Base-by-base conservation (phyloP, 2,329 filamentous ascomycete species). In the Trichophyton rubrum region DNA sequence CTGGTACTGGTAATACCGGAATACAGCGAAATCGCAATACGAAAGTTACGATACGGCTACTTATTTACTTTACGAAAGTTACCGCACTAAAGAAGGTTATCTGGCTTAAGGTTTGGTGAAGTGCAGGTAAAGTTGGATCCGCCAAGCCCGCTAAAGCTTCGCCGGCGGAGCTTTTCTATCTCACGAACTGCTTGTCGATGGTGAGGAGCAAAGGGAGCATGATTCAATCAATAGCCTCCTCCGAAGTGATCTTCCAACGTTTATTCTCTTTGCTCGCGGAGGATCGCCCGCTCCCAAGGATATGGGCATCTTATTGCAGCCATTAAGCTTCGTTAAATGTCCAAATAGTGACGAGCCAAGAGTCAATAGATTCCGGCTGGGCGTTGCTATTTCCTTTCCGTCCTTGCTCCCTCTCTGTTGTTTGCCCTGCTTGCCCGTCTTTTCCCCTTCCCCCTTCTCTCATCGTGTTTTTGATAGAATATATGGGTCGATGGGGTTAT, bases 301-400 rank as follows among this genome's bases (percentile, higher is more conserved):
- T 27, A 55, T 55, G 51, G 51, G 2, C 13, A 55, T 35, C n/a
- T 24, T 33, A 55, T 55, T 55, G 51, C 27, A 35, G n/a, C 27
- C 33, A 33, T 55, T 55, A 55, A 55, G 51, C 51, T 55, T 55
- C 51, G 30, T 35, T 55, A 55, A 55, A 35, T 55, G 51, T 35
- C 51, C 27, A 55, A 55, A 55, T 55, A 55, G 51, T 35, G 51
- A 55, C n/a, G 30, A 55, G 51, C 51, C 51, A 55, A 55, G 51
- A 55, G 51, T 55, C 51, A 55, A 55, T 55, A 55, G 51, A 55
- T 55, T 20, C 27, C 51, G 51, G 33, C 51, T 7, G 27, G 51
- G 51, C 51, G 51, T 55, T 35, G 30, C 9, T 43, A 43, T 43
- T 43, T 43, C n/a, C 40, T 43, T 43, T 20, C 6, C 40, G 15